Evolutionary conservation across 83 land plant species (phyloP), one percentile per base, ranked within the genome.

Genomic region (Diphasiastrum complanatum): DNA sequence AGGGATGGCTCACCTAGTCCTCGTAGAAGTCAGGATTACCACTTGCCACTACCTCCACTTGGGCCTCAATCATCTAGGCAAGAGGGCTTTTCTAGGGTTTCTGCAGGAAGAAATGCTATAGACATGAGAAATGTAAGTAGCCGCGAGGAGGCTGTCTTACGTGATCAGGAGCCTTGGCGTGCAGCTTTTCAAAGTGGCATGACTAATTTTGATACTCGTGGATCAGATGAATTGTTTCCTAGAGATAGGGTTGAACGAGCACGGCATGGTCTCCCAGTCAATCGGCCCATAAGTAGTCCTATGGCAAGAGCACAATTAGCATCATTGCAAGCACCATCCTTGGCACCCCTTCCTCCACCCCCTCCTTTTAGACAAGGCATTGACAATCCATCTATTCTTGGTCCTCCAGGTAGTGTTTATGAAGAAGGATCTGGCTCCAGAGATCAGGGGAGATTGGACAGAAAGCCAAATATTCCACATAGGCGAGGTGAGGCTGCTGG

Each of bases 361-460:
- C 54, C 63, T 24, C 63, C 63, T 12, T 45, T 60, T 25, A 60
- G 54, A 35, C 63, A 29, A 24, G 63, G 63, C 20, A 60, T 60
- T 60, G 63, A 60, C 27, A 60, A 60, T 8, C 63, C 63, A 24
- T 40, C 63, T 22, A 28, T 60, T 45, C 45, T 60, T 60, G 47
- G 47, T 10, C 24, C 48, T 22, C 43, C 63, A 24, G 27, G 47
- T 47, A 24, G 31, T 37, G 47, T 40, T 23, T 28, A 37, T 24
- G 63, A 60, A 12, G 63, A 60, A 4, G 55, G 28, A 14, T 27
- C 33, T 1, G 24, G 38, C 11, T 45, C 55, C 30, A 37, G 63
- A 60, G 63, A 60, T 24, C 59, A 54, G 59, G 47, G 63, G 19
- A 60, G 63, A 32, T 2, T 30, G 0, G 63, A 60, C 41, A 27